A percentile compares a stretch with the other conserved stretches of the same genome.
Conservation (phyloP, 768 basidiomycete genomes). For the Mycena olivaceomarginata region DNA sequence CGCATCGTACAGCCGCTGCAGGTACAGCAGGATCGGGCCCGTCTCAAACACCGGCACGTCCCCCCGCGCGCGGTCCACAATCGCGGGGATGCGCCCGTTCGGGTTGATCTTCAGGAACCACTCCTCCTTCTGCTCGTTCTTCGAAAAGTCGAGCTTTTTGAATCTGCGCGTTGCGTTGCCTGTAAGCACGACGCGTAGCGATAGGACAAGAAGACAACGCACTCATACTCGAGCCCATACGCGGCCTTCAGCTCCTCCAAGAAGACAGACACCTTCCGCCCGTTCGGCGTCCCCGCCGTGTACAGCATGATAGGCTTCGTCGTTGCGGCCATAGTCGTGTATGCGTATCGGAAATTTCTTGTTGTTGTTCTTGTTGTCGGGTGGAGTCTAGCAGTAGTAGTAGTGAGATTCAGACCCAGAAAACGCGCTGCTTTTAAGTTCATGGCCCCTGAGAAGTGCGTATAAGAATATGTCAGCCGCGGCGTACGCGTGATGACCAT, state of each 20-base stretch:
- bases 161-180: conserved; percentile 15
- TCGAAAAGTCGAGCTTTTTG: conserved; percentile 44
- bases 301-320: conserved; percentile 59
- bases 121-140: conserved; percentile 52
- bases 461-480: not conserved
- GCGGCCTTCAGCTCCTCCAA: conserved; percentile 75
- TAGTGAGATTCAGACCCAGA: not conserved
- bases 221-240: conserved; percentile 63
- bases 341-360: conserved; percentile 22
- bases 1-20: conserved; percentile 66
- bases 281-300: conserved; percentile 74
- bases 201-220: conserved; percentile 21
- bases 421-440: conserved; percentile 35
- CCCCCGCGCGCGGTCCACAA: conserved; percentile 51
- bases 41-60: conserved; percentile 63
- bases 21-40: conserved; percentile 67
- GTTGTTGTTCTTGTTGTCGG: no score
- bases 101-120: conserved; percentile 62
- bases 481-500: not conserved
- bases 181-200: not conserved
- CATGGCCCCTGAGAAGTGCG: not conserved
- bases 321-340: conserved; percentile 31
- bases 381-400: no score
- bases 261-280: conserved; percentile 68
- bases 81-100: conserved; percentile 65